Conservation (phyloP, 768 basidiomycete species). For the Macrocybe gigantea region DNA sequence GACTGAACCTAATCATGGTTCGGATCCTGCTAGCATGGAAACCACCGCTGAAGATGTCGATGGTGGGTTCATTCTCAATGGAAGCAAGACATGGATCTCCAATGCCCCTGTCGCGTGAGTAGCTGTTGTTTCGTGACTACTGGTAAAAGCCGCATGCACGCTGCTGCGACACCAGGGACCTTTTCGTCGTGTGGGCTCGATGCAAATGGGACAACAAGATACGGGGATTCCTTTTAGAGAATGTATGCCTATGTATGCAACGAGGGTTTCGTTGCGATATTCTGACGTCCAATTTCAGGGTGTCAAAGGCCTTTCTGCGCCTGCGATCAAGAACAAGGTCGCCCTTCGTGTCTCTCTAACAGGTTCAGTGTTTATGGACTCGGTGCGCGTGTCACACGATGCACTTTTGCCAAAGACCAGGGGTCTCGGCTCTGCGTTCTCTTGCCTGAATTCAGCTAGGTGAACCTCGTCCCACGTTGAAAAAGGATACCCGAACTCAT, state of each 20-base stretch:
- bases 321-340: slow-evolving; percentile 89
- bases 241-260: slow-evolving; percentile 40
- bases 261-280: neutral
- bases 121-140: slow-evolving; percentile 3
- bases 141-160: slow-evolving; percentile 3
- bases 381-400: slow-evolving; percentile 69
- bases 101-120: slow-evolving; percentile 86
- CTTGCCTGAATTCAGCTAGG: slow-evolving; percentile 88
- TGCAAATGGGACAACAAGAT: slow-evolving; percentile 93
- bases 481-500: neutral
- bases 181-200: slow-evolving; percentile 91
- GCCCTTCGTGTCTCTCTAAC: slow-evolving; percentile 82
- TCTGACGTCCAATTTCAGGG: slow-evolving; percentile 41
- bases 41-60: slow-evolving; percentile 82
- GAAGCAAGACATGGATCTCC: slow-evolving; percentile 97
- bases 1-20: slow-evolving; percentile 96
- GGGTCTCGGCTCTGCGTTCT: slow-evolving; percentile 83
- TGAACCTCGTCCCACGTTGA: slow-evolving; percentile 15
- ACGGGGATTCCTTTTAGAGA: slow-evolving; percentile 87
- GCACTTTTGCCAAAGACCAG: slow-evolving; percentile 71
- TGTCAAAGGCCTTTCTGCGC: slow-evolving; percentile 73
- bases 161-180: slow-evolving; percentile 44
- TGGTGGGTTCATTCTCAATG: slow-evolving; percentile 81
- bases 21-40: slow-evolving; percentile 97
- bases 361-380: slow-evolving; percentile 90